Percentiles rank a stretch among this genome's conserved stretches.
Evolutionary conservation across 495 filamentous ascomycete species (phyloP).

Genomic region (Penicillium maclennaniae): DNA sequence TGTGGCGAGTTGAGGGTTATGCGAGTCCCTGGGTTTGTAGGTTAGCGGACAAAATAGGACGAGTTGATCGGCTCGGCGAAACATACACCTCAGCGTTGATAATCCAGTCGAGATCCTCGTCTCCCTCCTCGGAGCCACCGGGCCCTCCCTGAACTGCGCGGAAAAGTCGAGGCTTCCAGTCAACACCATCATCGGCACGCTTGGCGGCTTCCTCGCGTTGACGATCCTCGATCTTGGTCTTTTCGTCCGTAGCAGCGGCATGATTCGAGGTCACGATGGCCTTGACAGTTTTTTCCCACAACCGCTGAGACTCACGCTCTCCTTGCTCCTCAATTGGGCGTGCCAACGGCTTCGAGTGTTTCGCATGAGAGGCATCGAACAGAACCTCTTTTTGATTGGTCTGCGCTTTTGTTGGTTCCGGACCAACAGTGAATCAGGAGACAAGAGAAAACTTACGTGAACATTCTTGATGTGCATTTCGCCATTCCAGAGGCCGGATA

Average conservation of each 20-base stretch:
- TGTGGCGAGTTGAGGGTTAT: constrained; percentile 66
- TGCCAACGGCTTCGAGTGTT: constrained; percentile 67
- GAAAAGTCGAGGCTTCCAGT: constrained; percentile 89
- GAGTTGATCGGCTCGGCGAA: not conserved
- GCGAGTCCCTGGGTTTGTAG: constrained; percentile 52
- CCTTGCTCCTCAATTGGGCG: constrained; percentile 83
- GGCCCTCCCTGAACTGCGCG: constrained; percentile 67
- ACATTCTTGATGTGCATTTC: constrained; percentile 88
- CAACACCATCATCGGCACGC: constrained; percentile 73
- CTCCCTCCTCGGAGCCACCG: constrained; percentile 72
- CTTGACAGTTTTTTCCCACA: constrained; percentile 77
- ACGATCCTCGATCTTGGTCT: constrained; percentile 86
- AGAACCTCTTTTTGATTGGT: constrained; percentile 83
- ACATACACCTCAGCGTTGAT: constrained; percentile 83
- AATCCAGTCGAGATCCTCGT: constrained; percentile 90
- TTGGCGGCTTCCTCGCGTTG: constrained; percentile 86
- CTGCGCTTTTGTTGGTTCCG: constrained; percentile 40
- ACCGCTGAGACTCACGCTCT: constrained; percentile 80
- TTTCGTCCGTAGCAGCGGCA: constrained; percentile 87
- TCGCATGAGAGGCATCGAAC: constrained; percentile 78
- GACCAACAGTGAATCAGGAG: not conserved
- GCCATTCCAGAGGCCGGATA: constrained; percentile 89
- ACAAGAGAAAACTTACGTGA: constrained; percentile 50
- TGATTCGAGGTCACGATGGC: constrained; percentile 84
- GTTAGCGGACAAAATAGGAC: not conserved